Percentiles rank a stretch among this genome's conserved stretches.
These are phyloP conservation scores for Talaromyces sp. DNA, from an alignment of 2,329 filamentous ascomycete species.

Conservation along the genomic window DNA sequence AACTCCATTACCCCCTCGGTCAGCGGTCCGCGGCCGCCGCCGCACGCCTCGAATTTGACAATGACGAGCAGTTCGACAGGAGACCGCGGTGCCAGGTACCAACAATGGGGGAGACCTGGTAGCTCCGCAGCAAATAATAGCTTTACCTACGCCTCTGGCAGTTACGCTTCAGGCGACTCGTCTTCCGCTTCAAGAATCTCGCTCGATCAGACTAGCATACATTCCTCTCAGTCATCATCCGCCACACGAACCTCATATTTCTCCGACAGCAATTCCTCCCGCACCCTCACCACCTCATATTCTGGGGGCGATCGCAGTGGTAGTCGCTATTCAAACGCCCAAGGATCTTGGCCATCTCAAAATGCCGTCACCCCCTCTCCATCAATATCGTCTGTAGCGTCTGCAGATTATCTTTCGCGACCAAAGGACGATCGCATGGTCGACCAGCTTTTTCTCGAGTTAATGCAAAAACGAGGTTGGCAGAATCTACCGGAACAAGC, in stretches of 20 bases:
- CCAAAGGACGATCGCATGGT: constrained; percentile 66
- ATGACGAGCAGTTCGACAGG: constrained; percentile 70
- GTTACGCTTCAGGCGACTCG: constrained; percentile 44
- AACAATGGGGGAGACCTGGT: constrained; percentile 68
- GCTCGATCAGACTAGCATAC: constrained; percentile 63
- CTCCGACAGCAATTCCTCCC: constrained; percentile 52
- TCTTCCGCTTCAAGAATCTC: constrained; percentile 56
- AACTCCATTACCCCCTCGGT: constrained; percentile 52
- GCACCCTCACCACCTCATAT: constrained; percentile 41
- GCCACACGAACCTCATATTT: constrained; percentile 57
- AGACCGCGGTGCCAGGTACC: constrained; percentile 66
- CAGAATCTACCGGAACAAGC: constrained; percentile 95
- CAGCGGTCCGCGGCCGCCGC: constrained; percentile 60
- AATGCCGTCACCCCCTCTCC: constrained; percentile 24
- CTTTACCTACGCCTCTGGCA: constrained; percentile 36
- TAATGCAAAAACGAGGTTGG: constrained; percentile 98
- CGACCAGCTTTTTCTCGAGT: constrained; percentile 82
- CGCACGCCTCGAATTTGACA: constrained; percentile 54
- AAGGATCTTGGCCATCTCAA: constrained; percentile 27
- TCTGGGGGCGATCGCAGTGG: constrained; percentile 32
- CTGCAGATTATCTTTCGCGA: constrained; percentile 41
- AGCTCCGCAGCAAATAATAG: constrained; percentile 55
- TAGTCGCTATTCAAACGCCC: constrained; percentile 31
- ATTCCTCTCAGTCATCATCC: constrained; percentile 57
- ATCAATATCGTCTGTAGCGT: constrained; percentile 29